Evolutionary conservation across 208 protist species (phyloP).

Genomic region (Trypanosoma avium): DNA sequence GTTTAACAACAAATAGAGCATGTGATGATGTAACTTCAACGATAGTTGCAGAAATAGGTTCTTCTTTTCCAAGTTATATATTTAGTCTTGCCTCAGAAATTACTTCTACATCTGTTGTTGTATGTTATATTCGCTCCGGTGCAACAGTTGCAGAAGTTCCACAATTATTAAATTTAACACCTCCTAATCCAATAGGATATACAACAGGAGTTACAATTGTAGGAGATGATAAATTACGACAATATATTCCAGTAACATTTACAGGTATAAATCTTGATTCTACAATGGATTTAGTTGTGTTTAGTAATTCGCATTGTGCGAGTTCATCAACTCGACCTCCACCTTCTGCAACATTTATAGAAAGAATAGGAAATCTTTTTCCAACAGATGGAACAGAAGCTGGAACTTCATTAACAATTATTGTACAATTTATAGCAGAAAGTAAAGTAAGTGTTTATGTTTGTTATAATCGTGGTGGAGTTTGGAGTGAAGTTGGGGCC

Average conservation of each 20-base stretch:
- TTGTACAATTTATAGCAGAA: constrained; percentile 70
- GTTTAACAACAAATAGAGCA: constrained; percentile 57
- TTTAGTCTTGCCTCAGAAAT: constrained; percentile 54
- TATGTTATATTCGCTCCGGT: constrained; percentile 71
- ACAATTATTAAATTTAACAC: constrained; percentile 52
- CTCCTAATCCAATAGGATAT: constrained; percentile 73
- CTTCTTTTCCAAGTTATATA: constrained; percentile 53
- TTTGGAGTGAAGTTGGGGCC: constrained; percentile 70
- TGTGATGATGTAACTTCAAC: constrained; percentile 54
- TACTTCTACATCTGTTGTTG: constrained; percentile 33
- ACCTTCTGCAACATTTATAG: constrained; percentile 31
- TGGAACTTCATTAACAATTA: constrained; percentile 44
- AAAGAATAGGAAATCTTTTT: constrained; percentile 33
- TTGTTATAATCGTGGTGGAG: constrained; percentile 50
- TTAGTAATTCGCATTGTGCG: constrained; percentile 62
- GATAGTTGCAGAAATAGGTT: constrained; percentile 27
- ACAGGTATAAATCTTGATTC: constrained; percentile 45
- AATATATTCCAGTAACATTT: constrained; percentile 79
- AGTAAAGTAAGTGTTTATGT: constrained; percentile 39
- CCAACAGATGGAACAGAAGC: constrained; percentile 25
- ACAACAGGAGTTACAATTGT: constrained; percentile 38
- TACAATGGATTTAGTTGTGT: constrained; percentile 51
- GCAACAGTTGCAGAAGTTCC: constrained; percentile 87
- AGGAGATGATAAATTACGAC: constrained; percentile 36
- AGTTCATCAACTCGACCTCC: constrained; percentile 13